Evolutionary conservation across 2,329 filamentous ascomycete genomes (phyloP).

Genomic region (Botrytis fabae): DNA sequence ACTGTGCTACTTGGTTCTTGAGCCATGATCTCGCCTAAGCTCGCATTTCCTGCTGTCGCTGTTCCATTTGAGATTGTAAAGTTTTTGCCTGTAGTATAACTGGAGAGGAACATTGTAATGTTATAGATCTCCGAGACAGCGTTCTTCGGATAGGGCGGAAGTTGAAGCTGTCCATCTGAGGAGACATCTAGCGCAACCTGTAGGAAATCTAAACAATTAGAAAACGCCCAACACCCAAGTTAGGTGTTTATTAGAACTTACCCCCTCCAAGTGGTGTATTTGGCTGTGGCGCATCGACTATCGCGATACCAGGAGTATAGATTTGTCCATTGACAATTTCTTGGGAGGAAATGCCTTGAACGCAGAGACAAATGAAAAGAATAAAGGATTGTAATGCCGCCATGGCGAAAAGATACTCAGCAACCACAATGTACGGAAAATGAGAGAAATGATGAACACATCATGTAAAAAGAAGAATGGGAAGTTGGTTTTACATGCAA

Average conservation of each 20-base stretch:
- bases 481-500: conserved; percentile 10
- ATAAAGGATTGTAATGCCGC: conserved; percentile 27
- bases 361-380: conserved; percentile 28
- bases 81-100: conserved; percentile 62
- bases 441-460: background rate
- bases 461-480: conserved; percentile 14
- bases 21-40: conserved; percentile 60
- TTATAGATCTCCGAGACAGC: conserved; percentile 60
- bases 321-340: conserved; percentile 65
- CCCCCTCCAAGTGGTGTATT: conserved; percentile 64
- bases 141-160: conserved; percentile 56
- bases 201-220: conserved; percentile 45
- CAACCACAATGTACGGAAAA: background rate
- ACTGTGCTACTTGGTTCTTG: conserved; percentile 68
- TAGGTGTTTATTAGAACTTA: conserved; percentile 42
- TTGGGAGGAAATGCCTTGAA: conserved; percentile 44
- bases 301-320: conserved; percentile 66
- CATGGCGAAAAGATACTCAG: conserved; percentile 12
- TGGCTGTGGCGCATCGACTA: conserved; percentile 66
- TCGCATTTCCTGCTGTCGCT: conserved; percentile 51
- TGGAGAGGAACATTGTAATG: conserved; percentile 67
- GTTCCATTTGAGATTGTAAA: conserved; percentile 69
- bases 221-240: conserved; percentile 7
- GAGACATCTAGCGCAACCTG: conserved; percentile 68
- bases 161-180: conserved; percentile 62